These are phyloP conservation scores for Salix brachista DNA, from an alignment of 345 rosid species.

Conservation along the genomic window DNA sequence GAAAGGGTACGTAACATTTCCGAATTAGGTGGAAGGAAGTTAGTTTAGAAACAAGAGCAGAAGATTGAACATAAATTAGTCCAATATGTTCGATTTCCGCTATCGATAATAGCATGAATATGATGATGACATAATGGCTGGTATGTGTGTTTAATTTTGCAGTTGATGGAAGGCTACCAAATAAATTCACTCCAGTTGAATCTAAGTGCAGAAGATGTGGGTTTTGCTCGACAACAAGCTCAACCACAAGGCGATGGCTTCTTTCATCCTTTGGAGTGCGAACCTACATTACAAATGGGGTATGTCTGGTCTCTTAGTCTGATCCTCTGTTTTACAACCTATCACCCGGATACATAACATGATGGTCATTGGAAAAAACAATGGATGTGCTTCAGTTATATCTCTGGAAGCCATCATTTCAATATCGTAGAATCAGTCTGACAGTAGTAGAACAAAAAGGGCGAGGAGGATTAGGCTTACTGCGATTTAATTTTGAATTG, in stretches of 20 bases:
- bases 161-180: conserved; percentile 94
- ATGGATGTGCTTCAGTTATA: not conserved
- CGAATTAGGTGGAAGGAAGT: not conserved
- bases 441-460: not conserved
- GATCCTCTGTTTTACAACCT: not conserved
- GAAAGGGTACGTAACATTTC: conserved; percentile 58
- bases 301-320: conserved; percentile 19
- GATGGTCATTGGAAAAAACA: not conserved
- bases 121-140: not conserved
- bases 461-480: not conserved
- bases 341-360: not conserved
- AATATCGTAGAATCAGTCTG: not conserved
- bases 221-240: conserved; percentile 46
- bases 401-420: not conserved
- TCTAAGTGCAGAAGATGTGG: conserved; percentile 63
- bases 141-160: conserved; percentile 9
- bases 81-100: not conserved
- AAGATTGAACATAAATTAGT: not conserved
- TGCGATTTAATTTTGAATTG: conserved; percentile 5
- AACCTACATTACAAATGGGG: conserved; percentile 92
- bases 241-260: conserved; percentile 57
- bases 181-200: conserved; percentile 56
- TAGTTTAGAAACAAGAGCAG: not conserved
- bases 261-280: conserved; percentile 80
- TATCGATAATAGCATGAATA: not conserved